Base-by-base conservation (phyloP, 1,139 yeast genomes). In the Saccharomyces hybrid region DNA sequence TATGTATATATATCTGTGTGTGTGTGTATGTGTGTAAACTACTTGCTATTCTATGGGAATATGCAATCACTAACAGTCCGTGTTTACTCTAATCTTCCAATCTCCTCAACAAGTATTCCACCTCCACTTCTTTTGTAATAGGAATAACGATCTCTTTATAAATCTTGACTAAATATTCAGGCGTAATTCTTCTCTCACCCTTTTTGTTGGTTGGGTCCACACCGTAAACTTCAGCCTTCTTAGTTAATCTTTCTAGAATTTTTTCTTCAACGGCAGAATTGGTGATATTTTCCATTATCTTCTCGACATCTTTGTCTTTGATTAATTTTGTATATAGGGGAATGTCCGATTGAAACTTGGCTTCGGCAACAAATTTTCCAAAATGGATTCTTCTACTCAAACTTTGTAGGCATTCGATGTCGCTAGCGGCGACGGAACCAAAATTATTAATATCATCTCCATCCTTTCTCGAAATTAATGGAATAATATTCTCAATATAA, bases 361-460 rank as follows among this genome's bases (percentile, higher is more conserved):
- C 86, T 69, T 93, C 99, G 5, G 99, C 99, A 5, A 93, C 99
- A 74, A 93, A 93, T 71, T 87, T 88, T 51, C 98, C 99, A 72
- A 93, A 93, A 72, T 93, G 99, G 61, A 93, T 89, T 67, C 99
- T 80, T 64, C 99, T 79, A n/a, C 96, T 87, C 50, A 93, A 73
- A 4, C 96, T 84, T 70, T 91, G 97, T 59, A 93, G 76, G 61
- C 88, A 82, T 61, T 87, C 96, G 56, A 93, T 86, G 67, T 93
- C 99, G 61, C 89, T 77, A 44, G 83, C 75, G 1, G 96, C 85
- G 46, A 95, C 89, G 26, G 95, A 85, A 0, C 99, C 99, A 58
- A 83, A 77, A 69, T 91, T 93, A 66, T 91, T 97, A 51, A 78
- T 74, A 65, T 89, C 96, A 56, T 88, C 95, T 9, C 93, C 95